A percentile compares a stretch with the other conserved stretches of the same genome.
phyloP scores from a whole-genome alignment of 192 early-diverging fungal species.

The Mortierella antarctica region DNA sequence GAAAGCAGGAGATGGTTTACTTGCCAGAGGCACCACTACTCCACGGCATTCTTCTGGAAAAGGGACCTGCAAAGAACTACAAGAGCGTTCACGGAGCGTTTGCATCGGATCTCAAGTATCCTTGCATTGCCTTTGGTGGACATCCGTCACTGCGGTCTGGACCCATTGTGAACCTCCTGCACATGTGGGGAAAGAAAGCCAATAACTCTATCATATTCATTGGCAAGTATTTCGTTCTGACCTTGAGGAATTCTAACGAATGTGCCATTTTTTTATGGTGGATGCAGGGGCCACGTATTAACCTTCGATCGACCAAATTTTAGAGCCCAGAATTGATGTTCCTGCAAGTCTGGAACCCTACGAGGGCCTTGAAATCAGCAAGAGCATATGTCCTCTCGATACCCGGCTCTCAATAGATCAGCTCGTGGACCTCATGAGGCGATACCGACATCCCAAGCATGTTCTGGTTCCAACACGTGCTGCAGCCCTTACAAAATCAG shows the following conservation, averaged over 20 bases:
- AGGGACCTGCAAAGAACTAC: conserved; percentile 53
- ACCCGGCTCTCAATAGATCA: conserved; percentile 51
- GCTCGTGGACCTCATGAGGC: conserved; percentile 39
- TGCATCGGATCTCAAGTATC: conserved; percentile 57
- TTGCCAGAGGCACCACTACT: conserved; percentile 67
- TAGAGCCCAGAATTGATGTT: conserved; percentile 54
- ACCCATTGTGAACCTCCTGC: conserved; percentile 54
- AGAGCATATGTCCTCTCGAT: conserved; percentile 41
- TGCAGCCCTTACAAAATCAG: conserved; percentile 7
- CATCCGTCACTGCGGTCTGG: conserved; percentile 59
- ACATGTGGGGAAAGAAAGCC: conserved; percentile 59
- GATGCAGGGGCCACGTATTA: neutral
- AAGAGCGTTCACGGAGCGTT: conserved; percentile 51
- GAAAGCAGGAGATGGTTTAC: conserved; percentile 74
- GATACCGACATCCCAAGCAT: conserved; percentile 38
- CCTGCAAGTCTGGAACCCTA: conserved; percentile 41
- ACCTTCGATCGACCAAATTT: neutral
- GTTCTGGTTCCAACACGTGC: conserved; percentile 38
- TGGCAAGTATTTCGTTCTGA: conserved; percentile 27
- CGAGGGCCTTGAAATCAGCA: conserved; percentile 49
- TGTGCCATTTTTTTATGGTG: neutral
- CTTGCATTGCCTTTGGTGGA: conserved; percentile 72
- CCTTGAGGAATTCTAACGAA: neutral
- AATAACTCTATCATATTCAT: conserved; percentile 61
- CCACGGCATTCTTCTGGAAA: conserved; percentile 62